Evolutionary conservation across 208 protist genomes (phyloP), one percentile per base, ranked within the genome.

Genomic region (Crithidia sp.): DNA sequence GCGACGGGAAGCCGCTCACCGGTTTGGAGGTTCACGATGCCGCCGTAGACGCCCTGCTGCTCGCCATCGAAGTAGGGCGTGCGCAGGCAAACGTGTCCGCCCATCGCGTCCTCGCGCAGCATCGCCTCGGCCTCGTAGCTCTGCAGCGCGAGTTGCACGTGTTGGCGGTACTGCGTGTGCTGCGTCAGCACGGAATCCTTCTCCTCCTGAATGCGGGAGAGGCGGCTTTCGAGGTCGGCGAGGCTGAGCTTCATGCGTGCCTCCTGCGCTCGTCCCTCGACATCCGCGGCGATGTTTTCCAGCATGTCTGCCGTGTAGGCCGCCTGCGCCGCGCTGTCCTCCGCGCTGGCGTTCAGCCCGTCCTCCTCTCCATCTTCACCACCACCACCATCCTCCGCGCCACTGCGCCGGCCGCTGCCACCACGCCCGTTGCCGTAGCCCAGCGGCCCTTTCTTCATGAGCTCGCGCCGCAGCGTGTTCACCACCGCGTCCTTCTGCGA

Each of bases 401-500:
- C 65, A 19, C 43, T 71, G 56, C 65, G 65, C 3, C 50, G 40
- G 45, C 28, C 71, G 14, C 54, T 43, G 16, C 13, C 36, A n/a
- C 45, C 58, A 44, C 44, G 9, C 7, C 44, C 17, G 16, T 45
- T 43, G n/a, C 70, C 71, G 52, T 77, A 67, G 17, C 53, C 45
- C 43, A 67, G 39, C 52, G 53, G 79, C 10, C 81, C 81, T 61
- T 65, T 77, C 74, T 87, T 85, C 41, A 82, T 81, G 58, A 96
- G 62, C 66, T 96, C 87, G 2, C 89, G 87, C 36, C 82, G 83
- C 52, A 96, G 74, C 49, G 85, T 91, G 19, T 79, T 79, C 49
- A 94, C 91, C 54, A 82, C 87, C 5, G 85, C 86, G 57, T 94
- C 88, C 71, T 92, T 92, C 69, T 93, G 87, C 12, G 91, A 90